Percentiles rank a stretch among this genome's conserved stretches.
Conservation (phyloP, 2,329 filamentous ascomycete species). For the Furcasterigmium furcatum region DNA sequence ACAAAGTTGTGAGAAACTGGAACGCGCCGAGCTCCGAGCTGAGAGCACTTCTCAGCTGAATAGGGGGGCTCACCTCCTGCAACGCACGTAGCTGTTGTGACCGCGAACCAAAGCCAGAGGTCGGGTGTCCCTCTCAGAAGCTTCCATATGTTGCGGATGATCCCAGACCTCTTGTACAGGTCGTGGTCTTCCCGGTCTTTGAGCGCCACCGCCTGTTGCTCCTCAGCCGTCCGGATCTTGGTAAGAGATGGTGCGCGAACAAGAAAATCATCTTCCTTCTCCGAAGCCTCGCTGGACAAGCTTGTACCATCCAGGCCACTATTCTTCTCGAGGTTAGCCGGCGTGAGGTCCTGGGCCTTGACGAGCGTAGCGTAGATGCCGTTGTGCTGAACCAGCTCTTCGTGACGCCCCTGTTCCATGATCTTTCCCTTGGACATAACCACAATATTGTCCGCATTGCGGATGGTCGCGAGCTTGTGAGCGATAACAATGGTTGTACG, state of each 20-base stretch:
- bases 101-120: background rate
- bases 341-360: constrained; percentile 13
- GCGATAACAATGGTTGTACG: constrained; percentile 50
- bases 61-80: background rate
- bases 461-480: constrained; percentile 13
- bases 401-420: constrained; percentile 20
- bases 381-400: constrained; percentile 6
- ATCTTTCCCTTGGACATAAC: constrained; percentile 21
- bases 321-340: background rate
- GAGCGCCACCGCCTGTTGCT: background rate
- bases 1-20: too few relatives aligned
- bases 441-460: constrained; percentile 22
- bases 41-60: too few relatives aligned
- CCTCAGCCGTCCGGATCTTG: background rate
- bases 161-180: background rate
- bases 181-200: constrained; percentile 2
- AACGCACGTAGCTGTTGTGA: background rate
- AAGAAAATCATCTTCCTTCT: background rate
- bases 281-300: background rate
- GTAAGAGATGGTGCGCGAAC: background rate
- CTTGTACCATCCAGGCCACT: too few relatives aligned
- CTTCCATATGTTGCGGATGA: background rate
- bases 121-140: background rate
- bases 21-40: too few relatives aligned
- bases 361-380: constrained; percentile 16